phyloP scores from a whole-genome alignment of 306 rosid species.

The Geum urbanum region DNA sequence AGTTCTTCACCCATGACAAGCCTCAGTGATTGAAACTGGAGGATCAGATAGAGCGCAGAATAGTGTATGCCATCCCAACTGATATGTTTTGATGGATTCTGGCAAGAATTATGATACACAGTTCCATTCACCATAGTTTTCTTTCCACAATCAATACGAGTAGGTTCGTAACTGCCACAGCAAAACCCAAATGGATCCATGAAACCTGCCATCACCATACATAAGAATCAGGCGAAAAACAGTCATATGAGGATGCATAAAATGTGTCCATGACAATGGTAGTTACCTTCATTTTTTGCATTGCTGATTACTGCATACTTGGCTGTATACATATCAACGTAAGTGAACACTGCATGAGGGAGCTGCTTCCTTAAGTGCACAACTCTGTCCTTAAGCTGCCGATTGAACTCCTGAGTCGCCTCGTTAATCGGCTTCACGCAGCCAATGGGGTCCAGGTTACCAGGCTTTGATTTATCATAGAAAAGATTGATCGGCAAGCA shows the following conservation, averaged over 20 bases:
- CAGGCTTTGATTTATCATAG: constrained; percentile 44
- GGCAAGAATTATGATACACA: constrained; percentile 66
- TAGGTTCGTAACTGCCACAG: constrained; percentile 76
- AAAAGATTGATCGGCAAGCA: constrained; percentile 61
- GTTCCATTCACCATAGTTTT: constrained; percentile 61
- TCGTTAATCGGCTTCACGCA: constrained; percentile 61
- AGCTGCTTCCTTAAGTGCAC: constrained; percentile 36
- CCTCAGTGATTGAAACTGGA: constrained; percentile 50
- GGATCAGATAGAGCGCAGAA: constrained; percentile 64
- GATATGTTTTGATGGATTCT: constrained; percentile 58
- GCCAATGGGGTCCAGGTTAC: constrained; percentile 53
- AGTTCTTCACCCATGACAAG: constrained; percentile 37
- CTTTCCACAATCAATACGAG: constrained; percentile 62
- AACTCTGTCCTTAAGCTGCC: constrained; percentile 52
- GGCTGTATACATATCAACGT: constrained; percentile 62
- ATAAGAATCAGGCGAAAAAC: constrained; percentile 1
- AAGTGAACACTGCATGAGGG: constrained; percentile 53
- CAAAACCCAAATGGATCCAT: constrained; percentile 67
- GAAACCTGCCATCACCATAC: constrained; percentile 55
- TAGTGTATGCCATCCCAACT: constrained; percentile 95
- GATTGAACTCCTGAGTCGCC: constrained; percentile 70
- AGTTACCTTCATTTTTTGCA: constrained; percentile 52
- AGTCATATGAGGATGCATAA: not conserved
- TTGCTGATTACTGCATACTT: constrained; percentile 56
- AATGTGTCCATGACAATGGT: not conserved